phyloP scores from a whole-genome alignment of 2,329 filamentous ascomycete species.

The Thermoascus crustaceus region DNA sequence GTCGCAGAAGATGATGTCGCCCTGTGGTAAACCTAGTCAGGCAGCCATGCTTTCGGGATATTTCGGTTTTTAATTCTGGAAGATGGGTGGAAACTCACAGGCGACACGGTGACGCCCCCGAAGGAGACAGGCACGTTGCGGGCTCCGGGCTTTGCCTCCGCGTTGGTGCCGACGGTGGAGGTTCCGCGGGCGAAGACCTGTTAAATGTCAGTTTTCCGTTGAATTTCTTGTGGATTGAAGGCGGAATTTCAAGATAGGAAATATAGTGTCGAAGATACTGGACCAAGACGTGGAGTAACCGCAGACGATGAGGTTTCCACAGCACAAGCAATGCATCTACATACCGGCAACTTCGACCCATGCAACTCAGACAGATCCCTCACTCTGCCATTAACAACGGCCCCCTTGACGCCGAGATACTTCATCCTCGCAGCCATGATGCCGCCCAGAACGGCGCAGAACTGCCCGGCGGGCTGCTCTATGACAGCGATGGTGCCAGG shows the following conservation, averaged over 20 bases:
- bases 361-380: slow-evolving; percentile 57
- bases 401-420: slow-evolving; percentile 49
- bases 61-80: background rate
- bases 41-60: background rate
- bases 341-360: slow-evolving; percentile 48
- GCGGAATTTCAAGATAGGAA: too few species aligned
- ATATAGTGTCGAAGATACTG: too few species aligned
- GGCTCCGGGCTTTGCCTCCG: slow-evolving; percentile 35
- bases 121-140: slow-evolving; percentile 34
- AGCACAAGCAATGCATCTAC: slow-evolving; percentile 18
- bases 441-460: slow-evolving; percentile 65
- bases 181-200: slow-evolving; percentile 37
- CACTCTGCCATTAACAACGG: slow-evolving; percentile 61
- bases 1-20: slow-evolving; percentile 65
- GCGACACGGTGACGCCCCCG: slow-evolving; percentile 33
- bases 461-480: slow-evolving; percentile 56
- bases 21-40: slow-evolving; percentile 22
- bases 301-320: too few species aligned
- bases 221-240: too few species aligned
- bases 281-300: too few species aligned
- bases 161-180: slow-evolving; percentile 39
- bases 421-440: slow-evolving; percentile 68
- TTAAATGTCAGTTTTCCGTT: too few species aligned
- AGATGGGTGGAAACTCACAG: slow-evolving; percentile 21
- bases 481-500: slow-evolving; percentile 57